Base-by-base conservation (phyloP, 2,329 filamentous ascomycete species). In the Pyricularia grisea region DNA sequence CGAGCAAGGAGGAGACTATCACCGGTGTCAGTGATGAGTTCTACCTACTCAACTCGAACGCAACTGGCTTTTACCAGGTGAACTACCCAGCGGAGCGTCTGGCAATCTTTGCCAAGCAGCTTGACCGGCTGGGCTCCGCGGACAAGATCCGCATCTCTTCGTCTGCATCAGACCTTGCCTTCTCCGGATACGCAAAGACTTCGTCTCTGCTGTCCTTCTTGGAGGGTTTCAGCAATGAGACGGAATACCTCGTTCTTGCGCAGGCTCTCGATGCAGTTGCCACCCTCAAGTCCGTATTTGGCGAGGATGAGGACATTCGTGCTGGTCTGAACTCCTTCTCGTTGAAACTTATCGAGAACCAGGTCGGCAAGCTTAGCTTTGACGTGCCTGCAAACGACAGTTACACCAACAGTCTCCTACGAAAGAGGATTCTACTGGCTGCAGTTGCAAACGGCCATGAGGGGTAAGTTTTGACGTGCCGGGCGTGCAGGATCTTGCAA, bases 91-190 rank as follows among this genome's bases (percentile, higher is more conserved):
- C 92, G n/a, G 84, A 88, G 72, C 89, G 94, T 66, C 85, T 99
- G 60, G 87, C 87, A 58, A 93, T 93, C 80, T 88, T 99, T 28
- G 91, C 92, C 70, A 86, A 88, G 68, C 89, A 92, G 74, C 89
- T 93, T 20, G 85, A 92, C 73, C 88, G 89, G 73, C 85, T 99
- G 28, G 92, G 85, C 72, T 89, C 91, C 6, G 88, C 94, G 77
- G 95, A 99, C 81, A 97, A 95, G 82, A 97, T 98, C 74, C 92
- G 93, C 60, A 87, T 97, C 68, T 88, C 97, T 70, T 93, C 92
- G 71, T 96, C 97, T 75, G 93, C 94, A 25, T 91, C 92, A 65
- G 93, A 95, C 67, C 86, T 98, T 72, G 93, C 95, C 55, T 88
- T 96, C 71, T 92, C 95, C 70, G 95, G 95, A 27, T 88, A 95